Evolutionary conservation across 768 basidiomycete species (phyloP).

Genomic region (Guyanaporus albipodus): DNA sequence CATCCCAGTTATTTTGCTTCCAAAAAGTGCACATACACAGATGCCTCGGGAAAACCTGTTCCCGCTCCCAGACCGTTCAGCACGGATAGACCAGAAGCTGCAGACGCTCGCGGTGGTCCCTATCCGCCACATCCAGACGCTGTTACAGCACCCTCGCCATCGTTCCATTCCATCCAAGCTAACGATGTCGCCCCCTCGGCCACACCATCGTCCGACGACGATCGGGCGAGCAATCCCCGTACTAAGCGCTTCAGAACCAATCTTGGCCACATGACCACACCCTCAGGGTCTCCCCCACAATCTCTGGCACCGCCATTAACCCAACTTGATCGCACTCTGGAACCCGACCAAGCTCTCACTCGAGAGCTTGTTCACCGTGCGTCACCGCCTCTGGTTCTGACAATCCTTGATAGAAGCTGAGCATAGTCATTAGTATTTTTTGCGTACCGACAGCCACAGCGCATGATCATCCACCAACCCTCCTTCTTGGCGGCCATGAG

Average conservation of each 20-base stretch:
- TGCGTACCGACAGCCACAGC: conserved; percentile 74
- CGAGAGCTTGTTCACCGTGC: conserved; percentile 72
- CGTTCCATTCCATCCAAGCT: conserved; percentile 11
- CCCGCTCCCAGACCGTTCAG: conserved; percentile 60
- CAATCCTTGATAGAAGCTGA: neutral
- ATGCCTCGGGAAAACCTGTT: conserved; percentile 73
- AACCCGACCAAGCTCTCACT: conserved; percentile 59
- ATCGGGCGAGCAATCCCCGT: conserved; percentile 37
- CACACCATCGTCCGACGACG: conserved; percentile 35
- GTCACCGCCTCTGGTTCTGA: conserved; percentile 22
- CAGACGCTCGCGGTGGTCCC: conserved; percentile 24
- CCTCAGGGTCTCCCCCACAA: conserved; percentile 27
- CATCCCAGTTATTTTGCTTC: conserved; percentile 68
- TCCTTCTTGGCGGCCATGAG: conserved; percentile 66
- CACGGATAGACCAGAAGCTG: conserved; percentile 34
- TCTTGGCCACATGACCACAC: conserved; percentile 36
- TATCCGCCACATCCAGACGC: conserved; percentile 17
- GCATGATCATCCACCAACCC: conserved; percentile 74
- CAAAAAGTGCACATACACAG: conserved; percentile 78
- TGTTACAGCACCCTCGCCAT: conserved; percentile 8
- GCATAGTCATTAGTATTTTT: conserved; percentile 59
- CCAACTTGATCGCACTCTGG: conserved; percentile 40
- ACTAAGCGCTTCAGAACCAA: conserved; percentile 53
- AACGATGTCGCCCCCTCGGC: conserved; percentile 11
- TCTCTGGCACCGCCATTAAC: conserved; percentile 34